Evolutionary conservation across 2,329 filamentous ascomycete species (phyloP).

Genomic region (Trichoderma polysporum): DNA sequence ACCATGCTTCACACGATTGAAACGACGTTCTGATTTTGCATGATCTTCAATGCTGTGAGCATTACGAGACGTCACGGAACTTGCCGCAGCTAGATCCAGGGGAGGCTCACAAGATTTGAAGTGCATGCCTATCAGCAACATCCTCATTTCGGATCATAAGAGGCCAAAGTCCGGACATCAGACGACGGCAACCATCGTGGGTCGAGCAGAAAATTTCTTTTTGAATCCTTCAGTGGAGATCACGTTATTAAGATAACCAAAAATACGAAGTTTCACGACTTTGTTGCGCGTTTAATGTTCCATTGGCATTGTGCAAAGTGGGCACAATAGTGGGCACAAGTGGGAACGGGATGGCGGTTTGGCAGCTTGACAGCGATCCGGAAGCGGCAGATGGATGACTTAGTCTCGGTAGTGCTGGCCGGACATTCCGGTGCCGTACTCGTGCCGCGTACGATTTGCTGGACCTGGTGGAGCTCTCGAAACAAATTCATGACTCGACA

Average conservation of each 20-base stretch:
- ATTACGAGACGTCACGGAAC: neutral
- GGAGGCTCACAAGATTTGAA: neutral
- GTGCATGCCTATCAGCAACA: neutral
- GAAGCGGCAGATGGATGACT: constrained; percentile 10
- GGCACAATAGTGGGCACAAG: neutral
- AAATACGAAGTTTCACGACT: neutral
- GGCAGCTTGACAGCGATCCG: constrained; percentile 9
- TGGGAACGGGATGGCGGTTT: constrained; percentile 5
- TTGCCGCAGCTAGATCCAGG: neutral
- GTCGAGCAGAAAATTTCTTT: constrained; percentile 12
- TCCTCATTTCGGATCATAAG: neutral
- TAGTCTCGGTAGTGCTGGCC: constrained; percentile 4
- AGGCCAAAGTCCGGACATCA: neutral
- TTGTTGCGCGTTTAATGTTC: constrained; percentile 1
- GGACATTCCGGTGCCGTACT: constrained; percentile 6
- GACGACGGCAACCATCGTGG: constrained; percentile 5
- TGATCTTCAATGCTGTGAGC: neutral
- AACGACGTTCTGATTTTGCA: neutral
- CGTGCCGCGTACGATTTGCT: neutral
- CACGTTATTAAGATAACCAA: neutral
- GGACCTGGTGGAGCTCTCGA: constrained; percentile 5
- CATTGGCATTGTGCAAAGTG: neutral
- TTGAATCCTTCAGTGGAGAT: neutral
- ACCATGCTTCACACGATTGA: neutral
- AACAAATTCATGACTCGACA: constrained; percentile 12